Conservation (phyloP, 257 asterid genomes). For the Solanum medicagineum region DNA sequence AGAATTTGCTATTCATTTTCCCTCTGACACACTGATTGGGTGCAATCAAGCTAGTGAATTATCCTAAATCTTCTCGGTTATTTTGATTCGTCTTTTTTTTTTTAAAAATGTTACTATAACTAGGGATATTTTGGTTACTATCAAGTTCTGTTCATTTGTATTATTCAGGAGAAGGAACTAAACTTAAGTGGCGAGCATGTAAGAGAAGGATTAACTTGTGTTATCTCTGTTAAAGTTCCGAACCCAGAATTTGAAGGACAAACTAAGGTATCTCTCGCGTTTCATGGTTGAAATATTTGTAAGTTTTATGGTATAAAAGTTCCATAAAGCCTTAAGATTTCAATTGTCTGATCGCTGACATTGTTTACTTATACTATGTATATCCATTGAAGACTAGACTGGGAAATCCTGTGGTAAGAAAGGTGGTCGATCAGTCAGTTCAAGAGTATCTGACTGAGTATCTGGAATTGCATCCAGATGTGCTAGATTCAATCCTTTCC, state of each 20-base stretch:
- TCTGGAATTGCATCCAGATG: slow-evolving; percentile 95
- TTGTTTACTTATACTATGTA: neutral
- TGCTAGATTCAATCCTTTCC: slow-evolving; percentile 70
- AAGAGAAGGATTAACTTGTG: slow-evolving; percentile 95
- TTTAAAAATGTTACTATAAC: neutral
- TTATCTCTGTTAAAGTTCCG: slow-evolving; percentile 81
- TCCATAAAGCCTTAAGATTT: neutral
- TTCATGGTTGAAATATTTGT: neutral
- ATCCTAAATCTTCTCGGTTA: neutral
- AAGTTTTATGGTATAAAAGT: neutral
- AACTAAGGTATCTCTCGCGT: slow-evolving; percentile 51
- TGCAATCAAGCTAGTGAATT: neutral
- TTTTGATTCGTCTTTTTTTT: neutral
- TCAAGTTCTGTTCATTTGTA: neutral
- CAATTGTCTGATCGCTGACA: neutral
- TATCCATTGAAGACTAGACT: slow-evolving; percentile 62
- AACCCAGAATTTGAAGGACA: slow-evolving; percentile 99
- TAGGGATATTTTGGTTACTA: neutral
- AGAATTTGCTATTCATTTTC: neutral
- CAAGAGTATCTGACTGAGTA: slow-evolving; percentile 88
- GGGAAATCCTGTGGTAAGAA: slow-evolving; percentile 96
- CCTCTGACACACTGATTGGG: neutral
- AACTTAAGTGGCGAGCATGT: slow-evolving; percentile 93
- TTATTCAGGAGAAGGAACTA: slow-evolving; percentile 77
- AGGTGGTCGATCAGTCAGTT: slow-evolving; percentile 65